These are phyloP conservation scores for Alternaria gansuensis DNA, from an alignment of 2,329 filamentous ascomycete species.

Conservation along the genomic window DNA sequence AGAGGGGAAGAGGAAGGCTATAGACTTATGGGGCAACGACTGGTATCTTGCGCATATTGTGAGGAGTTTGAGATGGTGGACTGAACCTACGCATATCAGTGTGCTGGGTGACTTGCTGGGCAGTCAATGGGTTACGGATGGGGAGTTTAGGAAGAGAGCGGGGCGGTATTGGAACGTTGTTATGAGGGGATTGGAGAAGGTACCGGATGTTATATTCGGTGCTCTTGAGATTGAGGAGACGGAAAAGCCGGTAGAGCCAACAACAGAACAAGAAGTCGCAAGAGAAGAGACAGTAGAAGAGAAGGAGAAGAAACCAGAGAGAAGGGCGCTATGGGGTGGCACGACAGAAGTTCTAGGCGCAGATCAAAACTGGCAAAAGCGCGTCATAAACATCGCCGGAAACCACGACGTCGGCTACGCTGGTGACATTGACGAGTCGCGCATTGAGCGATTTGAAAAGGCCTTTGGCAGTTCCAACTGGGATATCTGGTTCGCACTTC, in stretches of 20 bases:
- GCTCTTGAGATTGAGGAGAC: conserved; percentile 3
- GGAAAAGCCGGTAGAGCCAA: background rate
- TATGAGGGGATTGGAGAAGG: conserved; percentile 72
- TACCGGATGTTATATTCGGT: conserved; percentile 57
- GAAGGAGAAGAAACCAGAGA: conserved; percentile 14
- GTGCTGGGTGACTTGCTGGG: conserved; percentile 92
- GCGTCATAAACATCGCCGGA: conserved; percentile 88
- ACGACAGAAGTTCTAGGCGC: conserved; percentile 53
- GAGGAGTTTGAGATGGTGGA: conserved; percentile 83
- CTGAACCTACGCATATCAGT: conserved; percentile 82
- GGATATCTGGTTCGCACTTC: conserved; percentile 73
- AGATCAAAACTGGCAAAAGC: conserved; percentile 71
- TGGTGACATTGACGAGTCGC: conserved; percentile 81
- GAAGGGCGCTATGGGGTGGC: conserved; percentile 35
- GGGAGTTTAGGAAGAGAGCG: conserved; percentile 79
- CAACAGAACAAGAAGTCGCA: conserved; percentile 25
- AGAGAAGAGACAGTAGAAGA: conserved; percentile 32
- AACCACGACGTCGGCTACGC: conserved; percentile 98
- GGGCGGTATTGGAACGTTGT: conserved; percentile 82
- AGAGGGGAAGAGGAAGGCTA: conserved; percentile 74
- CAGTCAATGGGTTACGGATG: conserved; percentile 91
- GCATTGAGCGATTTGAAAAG: conserved; percentile 81
- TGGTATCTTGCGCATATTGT: conserved; percentile 95
- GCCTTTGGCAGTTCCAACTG: conserved; percentile 91
- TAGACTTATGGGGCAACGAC: conserved; percentile 94